Percentiles rank a stretch among this genome's conserved stretches.
Conservation (phyloP, 352 stramenopile species). For the Phytophthora chlamydospora region DNA sequence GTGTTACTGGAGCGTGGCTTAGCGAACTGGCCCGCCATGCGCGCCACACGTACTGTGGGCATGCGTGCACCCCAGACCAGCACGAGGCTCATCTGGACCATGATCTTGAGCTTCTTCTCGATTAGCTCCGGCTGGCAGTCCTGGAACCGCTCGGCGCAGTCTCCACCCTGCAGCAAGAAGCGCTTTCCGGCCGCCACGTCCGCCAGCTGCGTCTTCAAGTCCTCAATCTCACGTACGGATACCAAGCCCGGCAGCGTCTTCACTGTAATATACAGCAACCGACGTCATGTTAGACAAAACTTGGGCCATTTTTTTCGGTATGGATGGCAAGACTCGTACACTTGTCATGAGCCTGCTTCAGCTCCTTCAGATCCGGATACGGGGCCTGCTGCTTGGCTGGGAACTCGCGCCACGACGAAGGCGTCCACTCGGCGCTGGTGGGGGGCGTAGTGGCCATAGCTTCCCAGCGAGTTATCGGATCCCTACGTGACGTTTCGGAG, state of each 20-base stretch:
- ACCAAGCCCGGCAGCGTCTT: constrained; percentile 91
- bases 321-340: constrained; percentile 37
- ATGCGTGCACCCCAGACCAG: constrained; percentile 97
- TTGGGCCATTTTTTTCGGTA: neutral
- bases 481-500: constrained; percentile 14
- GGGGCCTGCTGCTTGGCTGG: constrained; percentile 85
- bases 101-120: constrained; percentile 94
- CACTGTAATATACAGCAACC: constrained; percentile 61
- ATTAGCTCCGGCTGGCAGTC: constrained; percentile 88
- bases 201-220: constrained; percentile 90
- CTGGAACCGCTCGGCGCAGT: constrained; percentile 98
- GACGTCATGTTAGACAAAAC: constrained; percentile 20
- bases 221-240: constrained; percentile 96
- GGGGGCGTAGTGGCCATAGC: constrained; percentile 5
- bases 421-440: constrained; percentile 47
- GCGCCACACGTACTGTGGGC: constrained; percentile 95
- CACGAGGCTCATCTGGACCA: constrained; percentile 98
- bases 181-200: constrained; percentile 95
- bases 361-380: constrained; percentile 72
- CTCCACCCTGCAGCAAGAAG: constrained; percentile 98
- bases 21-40: constrained; percentile 99
- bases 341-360: constrained; percentile 76
- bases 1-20: constrained; percentile 96
- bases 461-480: neutral
- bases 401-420: constrained; percentile 76